Conservation (phyloP, 2,329 filamentous ascomycete species). For the Zymoseptoria tritici region DNA sequence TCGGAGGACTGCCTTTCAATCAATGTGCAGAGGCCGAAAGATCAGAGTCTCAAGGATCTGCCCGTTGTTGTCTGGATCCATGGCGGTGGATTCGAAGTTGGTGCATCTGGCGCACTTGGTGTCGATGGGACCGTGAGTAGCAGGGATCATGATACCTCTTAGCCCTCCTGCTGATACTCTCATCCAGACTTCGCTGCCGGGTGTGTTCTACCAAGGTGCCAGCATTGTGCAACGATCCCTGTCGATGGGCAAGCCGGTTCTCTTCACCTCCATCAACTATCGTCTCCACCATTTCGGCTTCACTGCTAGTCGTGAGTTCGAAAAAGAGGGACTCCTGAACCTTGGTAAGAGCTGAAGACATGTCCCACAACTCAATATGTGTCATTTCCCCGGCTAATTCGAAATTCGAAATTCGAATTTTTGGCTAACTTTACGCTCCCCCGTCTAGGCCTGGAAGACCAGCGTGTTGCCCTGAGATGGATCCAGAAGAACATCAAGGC, state of each 20-base stretch:
- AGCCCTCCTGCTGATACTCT: too few relatives aligned
- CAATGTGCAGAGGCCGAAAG: slow-evolving; percentile 37
- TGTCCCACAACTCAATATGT: too few relatives aligned
- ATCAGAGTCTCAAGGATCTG: slow-evolving; percentile 24
- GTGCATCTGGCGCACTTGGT: slow-evolving; percentile 1
- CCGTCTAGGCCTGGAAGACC: slow-evolving; percentile 29
- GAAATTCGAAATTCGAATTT: too few relatives aligned
- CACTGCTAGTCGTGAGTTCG: slow-evolving; percentile 48
- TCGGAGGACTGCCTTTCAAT: slow-evolving; percentile 53
- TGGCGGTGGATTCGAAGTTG: slow-evolving; percentile 31
- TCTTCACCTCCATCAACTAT: slow-evolving; percentile 38
- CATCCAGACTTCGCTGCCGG: too few relatives aligned
- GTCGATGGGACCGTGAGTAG: neutral
- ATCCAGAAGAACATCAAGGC: slow-evolving; percentile 36
- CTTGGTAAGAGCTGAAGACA: neutral
- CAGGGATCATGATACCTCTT: too few relatives aligned
- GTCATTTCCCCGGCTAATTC: too few relatives aligned
- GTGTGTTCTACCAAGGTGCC: slow-evolving; percentile 7
- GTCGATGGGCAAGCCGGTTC: slow-evolving; percentile 13
- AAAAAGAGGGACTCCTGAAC: slow-evolving; percentile 46
- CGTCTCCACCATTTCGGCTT: slow-evolving; percentile 62
- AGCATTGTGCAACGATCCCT: slow-evolving; percentile 21
- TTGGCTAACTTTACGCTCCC: too few relatives aligned
- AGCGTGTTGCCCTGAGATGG: slow-evolving; percentile 40
- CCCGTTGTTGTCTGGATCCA: slow-evolving; percentile 42